Evolutionary conservation across 192 early-diverging fungal species (phyloP).

Genomic region (Obelidium mucronatum): DNA sequence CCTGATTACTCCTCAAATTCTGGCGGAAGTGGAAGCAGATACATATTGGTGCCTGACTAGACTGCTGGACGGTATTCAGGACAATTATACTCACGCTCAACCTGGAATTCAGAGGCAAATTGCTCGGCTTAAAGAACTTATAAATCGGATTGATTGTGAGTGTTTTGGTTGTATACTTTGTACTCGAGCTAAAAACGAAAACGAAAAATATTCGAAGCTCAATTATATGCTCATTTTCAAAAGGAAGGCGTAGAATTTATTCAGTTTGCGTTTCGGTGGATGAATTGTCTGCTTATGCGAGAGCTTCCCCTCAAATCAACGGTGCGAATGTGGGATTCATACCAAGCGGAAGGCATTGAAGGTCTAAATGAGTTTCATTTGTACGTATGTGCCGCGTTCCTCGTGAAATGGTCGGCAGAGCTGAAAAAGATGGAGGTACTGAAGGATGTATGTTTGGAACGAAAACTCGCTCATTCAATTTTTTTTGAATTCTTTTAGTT

Average conservation of each 20-base stretch:
- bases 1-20: conserved; percentile 52
- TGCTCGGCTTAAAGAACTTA: conserved; percentile 85
- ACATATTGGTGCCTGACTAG: conserved; percentile 97
- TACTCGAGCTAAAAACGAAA: no score
- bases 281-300: conserved; percentile 98
- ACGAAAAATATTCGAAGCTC: conserved; percentile 55
- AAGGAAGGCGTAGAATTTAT: conserved; percentile 94
- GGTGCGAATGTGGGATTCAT: conserved; percentile 99
- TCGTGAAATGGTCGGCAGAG: conserved; percentile 93
- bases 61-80: conserved; percentile 96
- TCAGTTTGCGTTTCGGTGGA: conserved; percentile 99
- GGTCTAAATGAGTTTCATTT: conserved; percentile 97
- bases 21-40: conserved; percentile 90
- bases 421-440: conserved; percentile 90
- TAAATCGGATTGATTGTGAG: conserved; percentile 88
- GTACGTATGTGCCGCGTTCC: conserved; percentile 97
- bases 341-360: conserved; percentile 87
- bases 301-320: conserved; percentile 87
- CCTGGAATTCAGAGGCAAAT: conserved; percentile 96
- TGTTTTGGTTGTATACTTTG: neutral
- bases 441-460: no score
- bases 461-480: neutral
- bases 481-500: conserved; percentile 20
- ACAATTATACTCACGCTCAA: conserved; percentile 98
- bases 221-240: conserved; percentile 82